Evolutionary conservation across 176 grass and related monocot species (phyloP), one percentile per base, ranked within the genome.

Genomic region (Olyra latifolia): DNA sequence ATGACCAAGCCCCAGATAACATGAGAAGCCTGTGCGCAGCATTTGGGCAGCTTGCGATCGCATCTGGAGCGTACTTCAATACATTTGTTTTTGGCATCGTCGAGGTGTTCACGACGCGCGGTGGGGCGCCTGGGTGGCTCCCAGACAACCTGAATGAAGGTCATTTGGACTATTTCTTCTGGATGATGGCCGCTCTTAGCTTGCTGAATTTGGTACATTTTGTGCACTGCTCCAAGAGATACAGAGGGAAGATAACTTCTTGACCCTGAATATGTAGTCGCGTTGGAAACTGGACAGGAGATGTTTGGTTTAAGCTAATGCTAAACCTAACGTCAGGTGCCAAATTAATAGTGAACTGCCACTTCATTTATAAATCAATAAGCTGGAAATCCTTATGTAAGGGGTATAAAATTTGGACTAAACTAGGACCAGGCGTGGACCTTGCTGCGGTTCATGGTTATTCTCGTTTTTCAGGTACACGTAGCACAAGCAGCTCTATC

Each of bases 101-200:
- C 1, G 67, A 40, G 22, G 9, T 8, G 5, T 14, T 46, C 35
- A 89, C 87, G 12, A 7, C 17, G 7, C 42, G 42, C 2, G 57
- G 42, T 5, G 74, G 42, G 5, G 7, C 4, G 25, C 5, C 58
- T 24, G 38, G 86, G 14, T 84, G 86, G 86, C 83, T 88, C 48
- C 75, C 80, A 3, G 80, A 69, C 22, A 41, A 88, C 44, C 59
- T 84, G 16, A 80, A 84, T 39, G 63, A 85, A 9, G 87, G 87
- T 1, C 82, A 89, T 29, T 35, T 79, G 32, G 83, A 86, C 24
- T 69, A 68, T 7, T 66, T 66, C 38, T 66, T 66, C 38, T 66
- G 63, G 63, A 11, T 66, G 63, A 66, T 66, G 63, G 38, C 63
- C 3, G 20, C 63, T 42, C 38, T 66, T 15, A 11, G 63, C 63